These are phyloP conservation scores for Verticillium zaregamsianum DNA, from an alignment of 2,329 filamentous ascomycete species.

Conservation along the genomic window DNA sequence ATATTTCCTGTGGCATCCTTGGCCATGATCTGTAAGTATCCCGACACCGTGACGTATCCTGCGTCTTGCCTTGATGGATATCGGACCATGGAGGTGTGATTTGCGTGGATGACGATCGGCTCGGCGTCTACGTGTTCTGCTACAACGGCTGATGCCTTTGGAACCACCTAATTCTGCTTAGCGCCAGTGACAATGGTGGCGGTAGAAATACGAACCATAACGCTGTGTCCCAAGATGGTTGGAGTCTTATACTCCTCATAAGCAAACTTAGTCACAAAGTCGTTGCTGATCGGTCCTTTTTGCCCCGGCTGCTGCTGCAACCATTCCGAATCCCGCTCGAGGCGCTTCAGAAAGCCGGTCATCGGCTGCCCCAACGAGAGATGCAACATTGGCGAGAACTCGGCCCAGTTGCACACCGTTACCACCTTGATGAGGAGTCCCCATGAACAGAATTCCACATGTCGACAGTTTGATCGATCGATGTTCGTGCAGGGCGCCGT, in stretches of 20 bases:
- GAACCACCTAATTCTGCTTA: not conserved
- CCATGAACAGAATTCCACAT: constrained; percentile 33
- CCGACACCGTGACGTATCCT: not conserved
- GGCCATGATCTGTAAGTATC: not conserved
- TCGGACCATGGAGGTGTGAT: not conserved
- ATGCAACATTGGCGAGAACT: constrained; percentile 26
- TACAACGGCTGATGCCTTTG: not conserved
- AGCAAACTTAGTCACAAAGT: not conserved
- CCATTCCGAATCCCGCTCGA: not conserved
- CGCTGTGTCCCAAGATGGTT: not conserved
- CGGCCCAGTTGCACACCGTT: constrained; percentile 22
- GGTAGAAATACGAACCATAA: not conserved
- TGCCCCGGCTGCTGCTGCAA: not conserved
- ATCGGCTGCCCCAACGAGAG: constrained; percentile 24
- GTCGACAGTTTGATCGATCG: constrained; percentile 28
- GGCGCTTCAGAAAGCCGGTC: constrained; percentile 19
- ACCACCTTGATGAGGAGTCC: constrained; percentile 31
- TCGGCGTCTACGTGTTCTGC: not conserved
- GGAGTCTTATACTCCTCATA: not conserved
- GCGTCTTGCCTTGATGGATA: not conserved
- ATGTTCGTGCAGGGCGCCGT: constrained; percentile 21
- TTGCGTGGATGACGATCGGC: constrained; percentile 5
- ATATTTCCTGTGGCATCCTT: not conserved
- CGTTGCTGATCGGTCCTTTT: not conserved
- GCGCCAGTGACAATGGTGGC: not conserved